Percentiles rank a stretch among this genome's conserved stretches.
These are phyloP conservation scores for Eucalyptus tenuipes DNA, from an alignment of 345 rosid genomes.

Conservation along the genomic window DNA sequence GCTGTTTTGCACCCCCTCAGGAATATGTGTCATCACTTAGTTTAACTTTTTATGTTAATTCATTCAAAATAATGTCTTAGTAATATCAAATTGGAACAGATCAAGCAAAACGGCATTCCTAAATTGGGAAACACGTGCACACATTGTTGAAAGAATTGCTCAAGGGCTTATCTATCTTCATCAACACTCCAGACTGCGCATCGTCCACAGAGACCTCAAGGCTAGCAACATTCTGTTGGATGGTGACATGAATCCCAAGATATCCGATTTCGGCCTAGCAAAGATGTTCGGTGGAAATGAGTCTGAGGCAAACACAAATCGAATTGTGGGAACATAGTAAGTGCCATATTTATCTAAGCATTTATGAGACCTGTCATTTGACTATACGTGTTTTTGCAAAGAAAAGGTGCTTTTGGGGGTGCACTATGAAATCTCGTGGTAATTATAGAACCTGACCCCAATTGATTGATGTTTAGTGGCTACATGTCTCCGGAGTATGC, in stretches of 20 bases:
- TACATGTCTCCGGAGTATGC: conserved; percentile 15
- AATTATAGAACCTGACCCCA: background rate
- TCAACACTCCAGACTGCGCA: conserved; percentile 30
- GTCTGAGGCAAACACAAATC: conserved; percentile 14
- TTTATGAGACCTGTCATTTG: background rate
- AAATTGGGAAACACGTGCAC: conserved; percentile 9
- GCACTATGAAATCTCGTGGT: background rate
- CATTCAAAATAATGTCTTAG: background rate
- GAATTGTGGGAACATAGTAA: conserved; percentile 42
- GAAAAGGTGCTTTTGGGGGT: background rate
- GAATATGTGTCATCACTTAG: background rate
- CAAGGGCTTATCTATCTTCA: conserved; percentile 40
- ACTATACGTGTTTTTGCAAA: background rate
- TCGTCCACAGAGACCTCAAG: conserved; percentile 34
- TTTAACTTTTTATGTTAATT: background rate
- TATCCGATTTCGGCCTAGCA: conserved; percentile 29
- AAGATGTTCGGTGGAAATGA: conserved; percentile 6
- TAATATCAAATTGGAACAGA: conserved; percentile 2
- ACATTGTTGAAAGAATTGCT: conserved; percentile 29
- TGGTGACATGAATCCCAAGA: conserved; percentile 11
- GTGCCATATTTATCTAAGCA: background rate
- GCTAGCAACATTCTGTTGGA: conserved; percentile 20
- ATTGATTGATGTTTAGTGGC: background rate
- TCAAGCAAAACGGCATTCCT: conserved; percentile 1
- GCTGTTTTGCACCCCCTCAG: background rate